A percentile compares a stretch with the other conserved stretches of the same genome.
Evolutionary conservation across 371 early-diverging fungal genomes (phyloP).

Genomic region (Apophysomyces elegans): DNA sequence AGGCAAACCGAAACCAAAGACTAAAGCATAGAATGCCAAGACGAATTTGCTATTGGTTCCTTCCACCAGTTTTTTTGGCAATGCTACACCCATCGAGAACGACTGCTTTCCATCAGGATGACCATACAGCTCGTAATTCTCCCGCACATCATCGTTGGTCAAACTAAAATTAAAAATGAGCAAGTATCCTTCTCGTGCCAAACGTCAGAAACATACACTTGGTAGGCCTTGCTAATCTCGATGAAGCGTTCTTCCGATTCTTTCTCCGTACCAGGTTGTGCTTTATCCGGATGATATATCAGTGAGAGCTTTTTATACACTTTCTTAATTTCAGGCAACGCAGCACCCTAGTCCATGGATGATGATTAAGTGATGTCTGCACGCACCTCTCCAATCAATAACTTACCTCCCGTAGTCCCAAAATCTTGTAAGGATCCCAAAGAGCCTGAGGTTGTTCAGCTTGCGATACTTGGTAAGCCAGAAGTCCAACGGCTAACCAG

Average conservation of each 20-base stretch:
- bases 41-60: slow-evolving; percentile 78
- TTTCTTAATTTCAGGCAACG: slow-evolving; percentile 69
- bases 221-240: slow-evolving; percentile 88
- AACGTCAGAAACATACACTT: slow-evolving; percentile 62
- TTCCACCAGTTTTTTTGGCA: slow-evolving; percentile 90
- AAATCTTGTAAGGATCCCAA: slow-evolving; percentile 94
- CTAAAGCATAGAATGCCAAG: slow-evolving; percentile 79
- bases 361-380: slow-evolving; percentile 21
- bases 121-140: slow-evolving; percentile 93
- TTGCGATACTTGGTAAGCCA: slow-evolving; percentile 78
- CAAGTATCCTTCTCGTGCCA: not conserved
- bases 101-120: slow-evolving; percentile 96
- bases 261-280: slow-evolving; percentile 61
- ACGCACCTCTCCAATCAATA: not conserved
- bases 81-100: slow-evolving; percentile 92
- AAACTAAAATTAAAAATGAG: slow-evolving; percentile 52
- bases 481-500: slow-evolving; percentile 80
- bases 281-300: slow-evolving; percentile 88
- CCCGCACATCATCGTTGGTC: slow-evolving; percentile 89
- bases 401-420: slow-evolving; percentile 77
- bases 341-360: slow-evolving; percentile 46
- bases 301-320: slow-evolving; percentile 77
- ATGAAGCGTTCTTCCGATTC: slow-evolving; percentile 69
- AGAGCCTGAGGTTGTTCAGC: slow-evolving; percentile 66
- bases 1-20: slow-evolving; percentile 91